These are phyloP conservation scores for Spathaspora girioi DNA, from an alignment of 805 yeast species.

Conservation along the genomic window DNA sequence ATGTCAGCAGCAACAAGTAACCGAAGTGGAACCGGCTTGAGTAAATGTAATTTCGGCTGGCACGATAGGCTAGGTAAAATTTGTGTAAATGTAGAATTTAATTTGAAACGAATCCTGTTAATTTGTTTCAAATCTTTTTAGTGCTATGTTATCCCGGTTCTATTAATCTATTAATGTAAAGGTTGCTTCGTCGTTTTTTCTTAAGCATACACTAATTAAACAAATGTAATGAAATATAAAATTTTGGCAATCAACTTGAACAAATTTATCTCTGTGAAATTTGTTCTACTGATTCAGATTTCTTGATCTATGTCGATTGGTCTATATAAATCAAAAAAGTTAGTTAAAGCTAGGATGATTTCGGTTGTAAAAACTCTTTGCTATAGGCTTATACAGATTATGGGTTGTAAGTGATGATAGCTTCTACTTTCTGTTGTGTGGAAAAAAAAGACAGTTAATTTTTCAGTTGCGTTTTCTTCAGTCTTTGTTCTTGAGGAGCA, in stretches of 20 bases:
- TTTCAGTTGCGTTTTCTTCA: neutral
- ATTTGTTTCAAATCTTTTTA: neutral
- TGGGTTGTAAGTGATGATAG: neutral
- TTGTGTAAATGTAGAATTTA: neutral
- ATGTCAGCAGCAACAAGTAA: slow-evolving; percentile 17
- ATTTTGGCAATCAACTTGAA: slow-evolving; percentile 1
- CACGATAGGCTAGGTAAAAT: slow-evolving; percentile 6
- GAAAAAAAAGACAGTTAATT: neutral
- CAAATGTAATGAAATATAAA: neutral
- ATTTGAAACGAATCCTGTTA: neutral
- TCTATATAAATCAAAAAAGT: neutral
- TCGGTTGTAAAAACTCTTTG: neutral
- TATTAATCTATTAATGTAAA: slow-evolving; percentile 24
- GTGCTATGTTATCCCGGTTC: slow-evolving; percentile 42
- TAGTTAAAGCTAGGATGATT: neutral
- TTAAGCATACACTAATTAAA: slow-evolving; percentile 35
- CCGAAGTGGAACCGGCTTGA: slow-evolving; percentile 7
- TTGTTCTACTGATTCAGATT: neutral
- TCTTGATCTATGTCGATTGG: neutral
- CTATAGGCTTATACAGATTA: neutral
- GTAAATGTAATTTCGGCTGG: neutral
- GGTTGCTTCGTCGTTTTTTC: slow-evolving; percentile 39
- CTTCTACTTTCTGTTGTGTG: neutral
- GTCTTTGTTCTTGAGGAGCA: neutral
- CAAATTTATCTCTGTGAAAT: neutral